Base-by-base conservation (phyloP, 192 early-diverging fungal species). In the Coemansia sp. region DNA sequence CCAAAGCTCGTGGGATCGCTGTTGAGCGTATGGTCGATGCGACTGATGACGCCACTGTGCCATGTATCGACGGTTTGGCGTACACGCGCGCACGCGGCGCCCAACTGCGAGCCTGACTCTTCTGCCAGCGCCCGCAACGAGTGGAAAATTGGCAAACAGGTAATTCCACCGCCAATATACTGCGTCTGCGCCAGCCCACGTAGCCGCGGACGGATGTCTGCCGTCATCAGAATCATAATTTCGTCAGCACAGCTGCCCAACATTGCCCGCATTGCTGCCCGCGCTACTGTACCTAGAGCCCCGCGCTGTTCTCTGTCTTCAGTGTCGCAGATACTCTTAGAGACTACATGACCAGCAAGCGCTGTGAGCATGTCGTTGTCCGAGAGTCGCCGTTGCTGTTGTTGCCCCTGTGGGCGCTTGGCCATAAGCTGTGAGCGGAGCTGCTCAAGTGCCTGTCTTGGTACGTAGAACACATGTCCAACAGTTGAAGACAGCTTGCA, bases 291-390 rank as follows among this genome's bases (percentile, higher is more conserved):
- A 18, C 23, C 21, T 2, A 64, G 18, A 6, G 26, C 44, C 8
- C 18, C 6, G 21, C 25, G 48, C 21, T 49, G 10, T 4, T 24
- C 23, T 0, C 21, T 26, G 3, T 47, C 54, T 0, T 25, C 53
- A 30, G 14, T 24, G 22, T 25, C 25, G 41, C 31, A 7, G 1
- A 57, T 56, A 21, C 54, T 56, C 44, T 54, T 34, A 0, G 51
- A 60, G 3, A 73, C 57, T 2, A 48, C 23, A 8, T 67, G 56
- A 22, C 65, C 67, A 18, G 64, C 48, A 4, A 62, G 31, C 0
- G 71, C 56, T 8, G 50, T 49, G 9, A 73, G 49, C 32, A 73
- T 55, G 21, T 73, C 71, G 57, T 73, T 73, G 19, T 55, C 56
- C 0, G 71, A 67, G 1, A 59, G 18, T 18, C 63, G 69, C 28